Conservation (phyloP, 768 basidiomycete genomes). For the Phylloporus arenicola region DNA sequence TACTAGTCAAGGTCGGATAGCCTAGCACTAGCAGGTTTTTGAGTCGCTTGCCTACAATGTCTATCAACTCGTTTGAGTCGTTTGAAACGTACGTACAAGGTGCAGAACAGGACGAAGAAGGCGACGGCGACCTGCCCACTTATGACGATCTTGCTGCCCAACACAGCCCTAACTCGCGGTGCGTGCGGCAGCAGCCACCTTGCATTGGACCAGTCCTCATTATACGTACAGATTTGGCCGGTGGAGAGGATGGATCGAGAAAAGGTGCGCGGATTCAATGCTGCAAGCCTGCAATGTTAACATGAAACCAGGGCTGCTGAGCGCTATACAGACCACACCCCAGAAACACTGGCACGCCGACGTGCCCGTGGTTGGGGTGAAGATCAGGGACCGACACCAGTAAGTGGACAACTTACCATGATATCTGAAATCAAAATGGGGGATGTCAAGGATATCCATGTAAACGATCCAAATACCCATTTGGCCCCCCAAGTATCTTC, state of each 20-base stretch:
- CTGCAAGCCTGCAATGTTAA: background rate
- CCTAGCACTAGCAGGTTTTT: background rate
- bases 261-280: conserved; percentile 44
- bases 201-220: background rate
- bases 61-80: conserved; percentile 18
- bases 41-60: conserved; percentile 11
- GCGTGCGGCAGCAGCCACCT: conserved; percentile 18
- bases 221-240: conserved; percentile 62
- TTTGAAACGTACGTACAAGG: conserved; percentile 24
- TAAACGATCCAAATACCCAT: conserved; percentile 2
- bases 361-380: conserved; percentile 70
- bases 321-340: conserved; percentile 61
- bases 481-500: conserved; percentile 3
- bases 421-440: background rate
- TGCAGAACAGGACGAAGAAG: conserved; percentile 40
- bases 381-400: conserved; percentile 22
- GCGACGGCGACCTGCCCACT: conserved; percentile 59
- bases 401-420: conserved; percentile 6
- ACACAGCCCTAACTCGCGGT: conserved; percentile 81
- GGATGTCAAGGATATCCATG: conserved; percentile 12
- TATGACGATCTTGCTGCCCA: conserved; percentile 77
- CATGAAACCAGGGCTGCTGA: conserved; percentile 64
- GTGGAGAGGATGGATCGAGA: conserved; percentile 87
- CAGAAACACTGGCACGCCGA: conserved; percentile 51
- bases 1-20: background rate